Evolutionary conservation across 345 rosid genomes (phyloP).

Genomic region (Boechera divaricarpa): DNA sequence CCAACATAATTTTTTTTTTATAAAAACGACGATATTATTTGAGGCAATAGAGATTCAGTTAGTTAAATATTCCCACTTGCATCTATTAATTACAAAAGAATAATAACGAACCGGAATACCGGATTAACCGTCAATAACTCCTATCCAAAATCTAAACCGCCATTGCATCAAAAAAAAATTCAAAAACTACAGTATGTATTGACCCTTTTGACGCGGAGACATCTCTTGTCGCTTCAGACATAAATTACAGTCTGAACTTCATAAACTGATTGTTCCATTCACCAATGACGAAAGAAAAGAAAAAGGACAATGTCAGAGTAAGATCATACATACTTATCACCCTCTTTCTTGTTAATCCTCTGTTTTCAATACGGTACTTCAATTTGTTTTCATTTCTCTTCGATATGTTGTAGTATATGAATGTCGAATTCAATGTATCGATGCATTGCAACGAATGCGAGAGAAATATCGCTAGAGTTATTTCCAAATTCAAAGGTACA

Average conservation of each 20-base stretch:
- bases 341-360: neutral
- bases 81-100: neutral
- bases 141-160: slow-evolving; percentile 20
- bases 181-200: neutral
- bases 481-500: slow-evolving; percentile 69
- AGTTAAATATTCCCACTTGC: neutral
- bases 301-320: slow-evolving; percentile 41
- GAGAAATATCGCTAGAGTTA: slow-evolving; percentile 59
- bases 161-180: slow-evolving; percentile 23
- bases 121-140: slow-evolving; percentile 16
- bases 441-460: slow-evolving; percentile 93
- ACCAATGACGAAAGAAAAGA: slow-evolving; percentile 40
- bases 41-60: no score
- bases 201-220: neutral
- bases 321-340: slow-evolving; percentile 8
- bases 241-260: neutral
- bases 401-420: slow-evolving; percentile 46
- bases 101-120: slow-evolving; percentile 4
- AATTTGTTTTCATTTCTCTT: slow-evolving; percentile 6
- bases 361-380: neutral
- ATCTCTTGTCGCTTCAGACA: slow-evolving; percentile 31
- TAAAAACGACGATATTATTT: no score
- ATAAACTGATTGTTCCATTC: neutral
- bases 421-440: slow-evolving; percentile 55
- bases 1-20: no score